Percentiles rank a stretch among this genome's conserved stretches.
phyloP scores from a whole-genome alignment of 1,284 basidiomycete species.

The Sanghuangporus weigelae region DNA sequence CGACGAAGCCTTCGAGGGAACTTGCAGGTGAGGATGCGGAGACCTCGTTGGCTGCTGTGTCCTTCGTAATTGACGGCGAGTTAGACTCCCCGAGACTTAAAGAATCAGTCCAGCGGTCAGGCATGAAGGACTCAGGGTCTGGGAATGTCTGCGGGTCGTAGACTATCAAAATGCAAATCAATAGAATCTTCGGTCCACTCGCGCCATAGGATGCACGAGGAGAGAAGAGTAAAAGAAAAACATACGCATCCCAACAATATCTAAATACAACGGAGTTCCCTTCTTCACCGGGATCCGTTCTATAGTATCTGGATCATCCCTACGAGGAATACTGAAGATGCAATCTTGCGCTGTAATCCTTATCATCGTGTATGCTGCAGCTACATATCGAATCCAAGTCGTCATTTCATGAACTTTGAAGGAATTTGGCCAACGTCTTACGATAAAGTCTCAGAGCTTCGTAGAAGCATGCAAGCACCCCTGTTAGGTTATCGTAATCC shows the following conservation, averaged over 20 bases:
- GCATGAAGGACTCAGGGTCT: slow-evolving; percentile 19
- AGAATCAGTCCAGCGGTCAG: slow-evolving; percentile 15
- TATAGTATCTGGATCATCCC: neutral
- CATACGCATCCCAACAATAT: slow-evolving; percentile 5
- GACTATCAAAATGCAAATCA: slow-evolving; percentile 4
- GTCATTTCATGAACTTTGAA: no score
- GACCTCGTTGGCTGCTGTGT: no score
- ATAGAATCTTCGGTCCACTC: neutral
- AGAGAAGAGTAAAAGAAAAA: no score
- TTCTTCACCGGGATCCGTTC: slow-evolving; percentile 8
- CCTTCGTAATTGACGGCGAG: no score
- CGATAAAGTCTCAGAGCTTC: slow-evolving; percentile 17
- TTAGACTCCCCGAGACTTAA: no score
- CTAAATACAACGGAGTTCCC: neutral
- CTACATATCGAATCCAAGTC: neutral
- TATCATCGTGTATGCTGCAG: slow-evolving; percentile 6
- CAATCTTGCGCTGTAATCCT: slow-evolving; percentile 1
- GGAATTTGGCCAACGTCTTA: no score
- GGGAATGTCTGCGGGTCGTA: slow-evolving; percentile 19
- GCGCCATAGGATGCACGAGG: neutral
- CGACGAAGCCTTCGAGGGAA: no score
- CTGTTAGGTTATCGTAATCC: slow-evolving; percentile 14
- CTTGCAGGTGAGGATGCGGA: no score
- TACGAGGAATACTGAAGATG: neutral
- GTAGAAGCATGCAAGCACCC: slow-evolving; percentile 18